A percentile compares a stretch with the other conserved stretches of the same genome.
Conservation (phyloP, 2,329 filamentous ascomycete genomes). For the Tolypocladium cylindrosporum region DNA sequence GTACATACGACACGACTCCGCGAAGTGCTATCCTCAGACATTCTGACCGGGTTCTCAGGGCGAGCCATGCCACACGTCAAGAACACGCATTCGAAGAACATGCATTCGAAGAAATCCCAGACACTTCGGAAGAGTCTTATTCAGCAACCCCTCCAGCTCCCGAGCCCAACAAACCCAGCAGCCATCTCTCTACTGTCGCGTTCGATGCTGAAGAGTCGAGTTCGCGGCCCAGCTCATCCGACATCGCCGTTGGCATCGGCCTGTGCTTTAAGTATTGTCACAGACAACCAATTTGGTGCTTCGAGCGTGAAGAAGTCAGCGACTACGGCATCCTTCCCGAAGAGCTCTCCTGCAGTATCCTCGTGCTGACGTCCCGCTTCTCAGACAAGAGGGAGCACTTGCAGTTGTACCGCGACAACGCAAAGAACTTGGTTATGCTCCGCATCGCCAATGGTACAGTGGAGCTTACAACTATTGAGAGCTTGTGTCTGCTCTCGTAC, state of each 20-base stretch:
- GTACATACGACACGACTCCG: constrained; percentile 9
- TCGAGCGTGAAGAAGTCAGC: constrained; percentile 29
- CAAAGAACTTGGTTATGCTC: constrained; percentile 33
- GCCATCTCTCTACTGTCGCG: constrained; percentile 12
- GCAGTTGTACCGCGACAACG: constrained; percentile 26
- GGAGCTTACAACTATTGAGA: constrained; percentile 37
- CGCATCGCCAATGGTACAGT: constrained; percentile 40
- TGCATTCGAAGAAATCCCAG: constrained; percentile 18
- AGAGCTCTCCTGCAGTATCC: constrained; percentile 30
- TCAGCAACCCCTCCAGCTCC: constrained; percentile 18
- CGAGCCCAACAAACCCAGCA: constrained; percentile 12
- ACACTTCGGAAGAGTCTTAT: constrained; percentile 22
- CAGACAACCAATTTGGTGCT: constrained; percentile 34
- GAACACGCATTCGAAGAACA: constrained; percentile 9
- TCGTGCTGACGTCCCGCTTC: constrained; percentile 29
- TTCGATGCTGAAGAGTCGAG: constrained; percentile 17
- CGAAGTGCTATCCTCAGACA: constrained; percentile 3
- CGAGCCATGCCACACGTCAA: constrained; percentile 14
- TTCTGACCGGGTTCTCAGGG: constrained; percentile 21
- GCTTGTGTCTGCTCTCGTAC: constrained; percentile 38
- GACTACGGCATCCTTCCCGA: constrained; percentile 24
- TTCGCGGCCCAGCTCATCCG: constrained; percentile 18
- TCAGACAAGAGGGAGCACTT: constrained; percentile 22
- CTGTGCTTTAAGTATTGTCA: constrained; percentile 34
- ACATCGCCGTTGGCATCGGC: constrained; percentile 23